Percentiles rank a stretch among this genome's conserved stretches.
These are phyloP conservation scores for Ophiostoma angusticollis DNA, from an alignment of 2,329 filamentous ascomycete species.

Conservation along the genomic window DNA sequence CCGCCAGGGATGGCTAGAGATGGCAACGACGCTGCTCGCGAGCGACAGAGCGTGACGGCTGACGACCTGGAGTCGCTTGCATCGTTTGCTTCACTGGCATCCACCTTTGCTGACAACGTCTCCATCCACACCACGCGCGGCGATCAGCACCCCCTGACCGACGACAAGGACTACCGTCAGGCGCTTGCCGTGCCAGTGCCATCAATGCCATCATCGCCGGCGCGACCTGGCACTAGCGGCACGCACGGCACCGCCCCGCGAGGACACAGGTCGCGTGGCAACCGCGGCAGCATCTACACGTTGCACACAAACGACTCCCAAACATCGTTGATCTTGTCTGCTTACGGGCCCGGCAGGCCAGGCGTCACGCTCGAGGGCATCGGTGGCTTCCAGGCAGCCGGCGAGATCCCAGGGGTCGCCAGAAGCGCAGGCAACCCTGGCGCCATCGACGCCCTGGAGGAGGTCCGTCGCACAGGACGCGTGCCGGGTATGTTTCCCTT, in stretches of 20 bases:
- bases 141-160: slow-evolving; percentile 11
- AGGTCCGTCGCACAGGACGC: slow-evolving; percentile 37
- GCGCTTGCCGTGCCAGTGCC: neutral
- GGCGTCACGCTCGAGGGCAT: slow-evolving; percentile 24
- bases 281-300: slow-evolving; percentile 47
- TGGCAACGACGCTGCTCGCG: neutral
- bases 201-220: slow-evolving; percentile 2
- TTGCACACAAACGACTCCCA: slow-evolving; percentile 43
- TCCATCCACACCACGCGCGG: slow-evolving; percentile 34
- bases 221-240: slow-evolving; percentile 1
- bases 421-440: slow-evolving; percentile 14
- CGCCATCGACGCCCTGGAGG: slow-evolving; percentile 31
- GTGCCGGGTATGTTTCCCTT: slow-evolving; percentile 47
- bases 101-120: slow-evolving; percentile 43
- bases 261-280: slow-evolving; percentile 22
- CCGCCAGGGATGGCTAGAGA: neutral
- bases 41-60: slow-evolving; percentile 3
- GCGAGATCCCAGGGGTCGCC: neutral
- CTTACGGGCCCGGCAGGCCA: slow-evolving; percentile 32
- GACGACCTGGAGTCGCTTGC: slow-evolving; percentile 36
- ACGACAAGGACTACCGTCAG: neutral
- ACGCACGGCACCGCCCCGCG: slow-evolving; percentile 15
- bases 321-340: slow-evolving; percentile 38
- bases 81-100: slow-evolving; percentile 33
- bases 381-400: too few species aligned